These are phyloP conservation scores for Austroboletus olivaceoglutinosus DNA, from an alignment of 1,284 basidiomycete genomes.

Conservation along the genomic window DNA sequence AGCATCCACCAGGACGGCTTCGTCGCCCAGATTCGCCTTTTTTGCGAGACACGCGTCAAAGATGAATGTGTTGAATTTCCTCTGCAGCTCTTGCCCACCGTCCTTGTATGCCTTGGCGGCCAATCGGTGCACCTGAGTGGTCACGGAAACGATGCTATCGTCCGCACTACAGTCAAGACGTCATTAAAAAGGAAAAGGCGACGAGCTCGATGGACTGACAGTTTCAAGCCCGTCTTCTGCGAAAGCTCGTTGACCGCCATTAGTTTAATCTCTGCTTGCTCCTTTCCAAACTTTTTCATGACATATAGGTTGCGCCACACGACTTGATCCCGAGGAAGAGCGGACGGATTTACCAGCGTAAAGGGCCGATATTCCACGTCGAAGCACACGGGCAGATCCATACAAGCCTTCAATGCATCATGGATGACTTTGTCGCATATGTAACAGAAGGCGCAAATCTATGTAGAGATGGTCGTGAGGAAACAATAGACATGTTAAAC, in stretches of 20 bases:
- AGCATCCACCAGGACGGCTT: slow-evolving; percentile 56
- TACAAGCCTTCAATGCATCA: slow-evolving; percentile 59
- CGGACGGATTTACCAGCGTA: slow-evolving; percentile 50
- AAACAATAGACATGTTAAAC: slow-evolving; percentile 1
- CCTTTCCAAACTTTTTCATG: slow-evolving; percentile 54
- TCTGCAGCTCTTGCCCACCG: slow-evolving; percentile 63
- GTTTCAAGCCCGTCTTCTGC: slow-evolving; percentile 55
- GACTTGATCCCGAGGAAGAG: slow-evolving; percentile 34
- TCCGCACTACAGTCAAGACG: slow-evolving; percentile 43
- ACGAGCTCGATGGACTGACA: slow-evolving; percentile 47
- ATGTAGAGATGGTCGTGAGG: slow-evolving; percentile 7
- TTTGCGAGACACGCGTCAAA: slow-evolving; percentile 69
- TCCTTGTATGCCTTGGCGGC: slow-evolving; percentile 64
- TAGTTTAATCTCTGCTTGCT: slow-evolving; percentile 49
- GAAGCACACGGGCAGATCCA: slow-evolving; percentile 61
- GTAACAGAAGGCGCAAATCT: slow-evolving; percentile 75
- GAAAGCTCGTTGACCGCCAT: slow-evolving; percentile 51
- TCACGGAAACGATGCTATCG: slow-evolving; percentile 41
- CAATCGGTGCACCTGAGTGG: slow-evolving; percentile 59
- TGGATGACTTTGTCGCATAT: slow-evolving; percentile 70
- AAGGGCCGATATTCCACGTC: slow-evolving; percentile 75
- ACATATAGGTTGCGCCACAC: slow-evolving; percentile 39
- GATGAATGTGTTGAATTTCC: slow-evolving; percentile 52
- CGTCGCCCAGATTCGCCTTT: slow-evolving; percentile 59
- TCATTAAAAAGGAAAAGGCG: not conserved